Evolutionary conservation across 345 rosid genomes (phyloP).

Genomic region (Ailanthus altissimus): DNA sequence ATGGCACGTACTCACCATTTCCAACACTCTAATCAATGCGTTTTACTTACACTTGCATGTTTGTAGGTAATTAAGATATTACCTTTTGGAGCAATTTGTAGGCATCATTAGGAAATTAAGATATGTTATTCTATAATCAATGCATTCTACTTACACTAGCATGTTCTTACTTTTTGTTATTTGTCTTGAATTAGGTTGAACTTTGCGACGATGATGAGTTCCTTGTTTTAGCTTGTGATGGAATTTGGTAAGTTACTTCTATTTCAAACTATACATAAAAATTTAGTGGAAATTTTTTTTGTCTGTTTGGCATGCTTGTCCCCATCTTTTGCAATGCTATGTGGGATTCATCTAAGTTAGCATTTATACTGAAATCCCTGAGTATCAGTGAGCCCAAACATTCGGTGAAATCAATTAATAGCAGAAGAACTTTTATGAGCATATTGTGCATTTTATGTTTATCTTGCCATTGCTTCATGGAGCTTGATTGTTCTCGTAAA

Average conservation of each 20-base stretch:
- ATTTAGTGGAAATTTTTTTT: neutral
- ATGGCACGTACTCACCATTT: no score
- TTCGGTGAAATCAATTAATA: constrained; percentile 17
- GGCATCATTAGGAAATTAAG: neutral
- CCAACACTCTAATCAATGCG: no score
- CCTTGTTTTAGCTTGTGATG: constrained; percentile 81
- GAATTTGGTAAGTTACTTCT: constrained; percentile 59
- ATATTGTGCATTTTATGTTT: neutral
- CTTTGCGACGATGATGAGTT: constrained; percentile 81
- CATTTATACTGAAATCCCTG: neutral
- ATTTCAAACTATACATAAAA: neutral
- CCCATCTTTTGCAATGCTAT: neutral
- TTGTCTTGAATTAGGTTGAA: constrained; percentile 50
- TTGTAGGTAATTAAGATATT: no score
- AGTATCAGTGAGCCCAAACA: neutral
- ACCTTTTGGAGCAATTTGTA: neutral
- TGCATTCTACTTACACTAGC: constrained; percentile 5
- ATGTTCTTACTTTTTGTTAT: neutral
- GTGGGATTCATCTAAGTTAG: neutral
- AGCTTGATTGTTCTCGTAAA: neutral
- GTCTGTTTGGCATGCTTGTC: neutral
- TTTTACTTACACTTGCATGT: no score
- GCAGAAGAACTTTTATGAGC: neutral
- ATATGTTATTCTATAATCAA: neutral
- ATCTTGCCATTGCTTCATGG: neutral